Evolutionary conservation across 2,329 filamentous ascomycete genomes (phyloP).

Genomic region (Colletotrichum eremochloae): DNA sequence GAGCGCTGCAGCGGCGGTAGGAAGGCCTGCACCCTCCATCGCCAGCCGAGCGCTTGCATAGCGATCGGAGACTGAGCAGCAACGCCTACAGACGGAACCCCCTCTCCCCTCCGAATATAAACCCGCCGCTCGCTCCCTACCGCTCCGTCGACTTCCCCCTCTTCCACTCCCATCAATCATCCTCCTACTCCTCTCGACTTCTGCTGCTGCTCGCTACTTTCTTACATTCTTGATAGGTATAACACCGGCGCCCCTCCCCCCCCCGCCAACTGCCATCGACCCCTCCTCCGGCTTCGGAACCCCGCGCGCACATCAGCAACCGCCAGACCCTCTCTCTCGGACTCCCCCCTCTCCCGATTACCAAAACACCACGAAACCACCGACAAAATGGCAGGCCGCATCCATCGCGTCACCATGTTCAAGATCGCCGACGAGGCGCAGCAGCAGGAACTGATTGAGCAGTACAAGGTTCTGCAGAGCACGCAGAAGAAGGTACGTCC

Average conservation of each 20-base stretch:
- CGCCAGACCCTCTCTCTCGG: background rate
- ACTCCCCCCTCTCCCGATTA: background rate
- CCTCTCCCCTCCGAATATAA: slow-evolving; percentile 11
- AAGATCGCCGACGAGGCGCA: slow-evolving; percentile 62
- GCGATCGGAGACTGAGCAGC: background rate
- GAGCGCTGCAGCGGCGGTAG: background rate
- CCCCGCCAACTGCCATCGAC: background rate
- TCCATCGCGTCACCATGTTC: slow-evolving; percentile 67
- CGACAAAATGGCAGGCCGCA: slow-evolving; percentile 56
- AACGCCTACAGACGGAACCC: background rate
- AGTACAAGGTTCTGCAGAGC: slow-evolving; percentile 58
- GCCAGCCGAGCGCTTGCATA: slow-evolving; percentile 14
- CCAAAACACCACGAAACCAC: background rate
- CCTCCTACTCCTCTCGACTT: background rate
- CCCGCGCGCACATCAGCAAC: background rate
- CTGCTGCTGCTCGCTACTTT: background rate
- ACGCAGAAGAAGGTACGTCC: slow-evolving; percentile 58
- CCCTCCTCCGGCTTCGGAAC: background rate
- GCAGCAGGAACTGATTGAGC: slow-evolving; percentile 59
- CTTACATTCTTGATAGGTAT: background rate
- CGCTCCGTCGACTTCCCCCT: background rate
- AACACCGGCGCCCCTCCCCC: background rate
- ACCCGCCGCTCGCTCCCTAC: slow-evolving; percentile 18
- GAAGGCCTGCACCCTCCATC: background rate
- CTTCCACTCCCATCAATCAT: background rate